Percentiles rank a stretch among this genome's conserved stretches.
These are phyloP conservation scores for Parastagonospora nodorum DNA, from an alignment of 2,329 filamentous ascomycete species.

Conservation along the genomic window DNA sequence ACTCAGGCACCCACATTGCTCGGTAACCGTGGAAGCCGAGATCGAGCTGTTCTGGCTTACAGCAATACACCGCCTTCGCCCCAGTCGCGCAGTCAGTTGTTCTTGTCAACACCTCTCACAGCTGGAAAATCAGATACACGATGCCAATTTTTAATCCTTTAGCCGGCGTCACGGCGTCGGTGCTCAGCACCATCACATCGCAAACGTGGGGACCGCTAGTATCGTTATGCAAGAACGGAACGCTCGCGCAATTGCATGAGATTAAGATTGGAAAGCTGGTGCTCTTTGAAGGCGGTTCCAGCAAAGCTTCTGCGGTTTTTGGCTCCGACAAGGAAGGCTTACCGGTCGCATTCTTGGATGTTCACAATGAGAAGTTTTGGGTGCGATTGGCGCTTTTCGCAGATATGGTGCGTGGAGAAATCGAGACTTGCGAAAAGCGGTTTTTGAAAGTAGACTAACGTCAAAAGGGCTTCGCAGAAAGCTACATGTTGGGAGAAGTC, in stretches of 20 bases:
- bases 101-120: not conserved
- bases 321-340: conserved; percentile 45
- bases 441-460: not conserved
- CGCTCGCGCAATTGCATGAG: conserved; percentile 52
- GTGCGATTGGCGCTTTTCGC: conserved; percentile 70
- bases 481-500: conserved; percentile 75
- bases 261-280: conserved; percentile 55
- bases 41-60: not conserved
- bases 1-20: not conserved
- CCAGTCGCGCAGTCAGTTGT: not conserved
- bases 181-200: conserved; percentile 50
- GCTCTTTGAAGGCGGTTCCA: conserved; percentile 51
- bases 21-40: conserved; percentile 1
- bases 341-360: conserved; percentile 60
- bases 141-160: conserved; percentile 47
- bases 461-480: conserved; percentile 67
- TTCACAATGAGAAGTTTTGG: conserved; percentile 73
- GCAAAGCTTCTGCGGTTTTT: conserved; percentile 51
- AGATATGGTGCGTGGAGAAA: conserved; percentile 63
- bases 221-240: conserved; percentile 51
- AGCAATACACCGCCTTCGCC: not conserved
- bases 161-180: conserved; percentile 44
- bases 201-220: conserved; percentile 57
- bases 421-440: not conserved
- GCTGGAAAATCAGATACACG: not conserved